Base-by-base conservation (phyloP, 2,329 filamentous ascomycete species). In the Knufia petricola region DNA sequence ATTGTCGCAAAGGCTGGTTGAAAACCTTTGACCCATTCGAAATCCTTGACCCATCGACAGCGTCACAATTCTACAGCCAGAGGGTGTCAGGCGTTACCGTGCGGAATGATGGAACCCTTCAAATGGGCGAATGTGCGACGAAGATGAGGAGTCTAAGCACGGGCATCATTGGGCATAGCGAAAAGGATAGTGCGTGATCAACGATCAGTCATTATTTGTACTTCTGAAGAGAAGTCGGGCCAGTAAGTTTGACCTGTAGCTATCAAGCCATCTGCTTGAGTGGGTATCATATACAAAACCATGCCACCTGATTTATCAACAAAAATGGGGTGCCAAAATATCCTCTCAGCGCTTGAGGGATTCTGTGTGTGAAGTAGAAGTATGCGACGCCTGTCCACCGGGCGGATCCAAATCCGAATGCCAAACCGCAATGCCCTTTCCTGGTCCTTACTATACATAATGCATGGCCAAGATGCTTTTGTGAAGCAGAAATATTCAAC, bases 291-390 rank as follows among this genome's bases (percentile, higher is more conserved):
- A 17, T 48, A 41, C 23, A 41, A 42, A 24, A 42, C 26, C 15
- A 32, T 48, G 19, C 44, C 23, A 9, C 44, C 32, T 9, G 12
- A 24, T 4, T n/a, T 20, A 32, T 32, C 37, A 42, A 32, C 46
- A 20, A n/a, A 34, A 42, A 32, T 26, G 17, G 17, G 32, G 21
- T 48, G 19, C 10, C 3, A 24, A 41, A 42, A 42, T 39, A 51
- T 56, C 54, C 56, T 45, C 56, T 58, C 56, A 58, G 56, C 56
- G 57, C 56, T 58, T 58, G 56, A 58, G 56, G 52, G 52, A 56
- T 55, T 20, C 30, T 31, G 10, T 51, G 32, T 36, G 21, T 26
- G 32, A 37, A 32, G 28, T 26, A 48, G 23, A 48, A 48, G 20
- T 38, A 15, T 21, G 19, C 28, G 37, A 46, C 39, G 21, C 31